Conservation (phyloP, 2,329 filamentous ascomycete species). For the Cryphonectria naterciae region DNA sequence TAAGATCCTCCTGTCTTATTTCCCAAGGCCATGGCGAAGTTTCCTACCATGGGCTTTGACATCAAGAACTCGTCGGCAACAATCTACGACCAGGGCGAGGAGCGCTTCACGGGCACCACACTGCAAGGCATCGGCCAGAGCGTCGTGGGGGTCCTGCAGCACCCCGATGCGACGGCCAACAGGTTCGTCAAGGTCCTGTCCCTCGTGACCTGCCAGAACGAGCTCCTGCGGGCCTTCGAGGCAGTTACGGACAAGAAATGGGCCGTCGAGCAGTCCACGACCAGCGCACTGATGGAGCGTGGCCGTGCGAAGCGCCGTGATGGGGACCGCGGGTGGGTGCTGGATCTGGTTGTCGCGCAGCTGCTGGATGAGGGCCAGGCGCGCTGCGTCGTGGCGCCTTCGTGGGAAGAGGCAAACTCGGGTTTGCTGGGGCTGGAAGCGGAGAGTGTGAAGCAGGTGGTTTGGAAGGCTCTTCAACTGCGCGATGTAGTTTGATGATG, state of each 20-base stretch:
- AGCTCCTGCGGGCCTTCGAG: constrained; percentile 34
- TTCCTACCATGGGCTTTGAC: constrained; percentile 38
- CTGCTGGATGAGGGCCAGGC: constrained; percentile 37
- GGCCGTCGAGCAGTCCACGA: constrained; percentile 29
- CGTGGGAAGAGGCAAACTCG: constrained; percentile 34
- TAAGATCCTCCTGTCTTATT: neutral
- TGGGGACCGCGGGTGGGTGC: constrained; percentile 33
- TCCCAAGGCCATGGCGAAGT: constrained; percentile 30
- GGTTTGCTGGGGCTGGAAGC: constrained; percentile 35
- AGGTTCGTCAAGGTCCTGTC: constrained; percentile 51
- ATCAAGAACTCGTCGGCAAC: constrained; percentile 35
- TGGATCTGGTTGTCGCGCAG: constrained; percentile 38
- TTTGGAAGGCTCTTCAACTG: constrained; percentile 31
- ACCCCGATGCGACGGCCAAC: constrained; percentile 59
- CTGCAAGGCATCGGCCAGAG: constrained; percentile 51
- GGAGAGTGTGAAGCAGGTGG: constrained; percentile 36
- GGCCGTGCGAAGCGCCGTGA: constrained; percentile 32
- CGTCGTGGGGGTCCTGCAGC: constrained; percentile 51
- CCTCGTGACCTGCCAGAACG: constrained; percentile 26
- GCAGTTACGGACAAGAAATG: constrained; percentile 31
- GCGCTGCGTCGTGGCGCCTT: constrained; percentile 35
- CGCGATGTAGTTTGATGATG: neutral
- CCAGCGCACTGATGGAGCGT: constrained; percentile 10
- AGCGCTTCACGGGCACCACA: constrained; percentile 51
- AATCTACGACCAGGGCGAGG: constrained; percentile 56